Percentiles rank a stretch among this genome's conserved stretches.
Evolutionary conservation across 345 rosid species (phyloP).

Genomic region (Moricandia moricandioides): DNA sequence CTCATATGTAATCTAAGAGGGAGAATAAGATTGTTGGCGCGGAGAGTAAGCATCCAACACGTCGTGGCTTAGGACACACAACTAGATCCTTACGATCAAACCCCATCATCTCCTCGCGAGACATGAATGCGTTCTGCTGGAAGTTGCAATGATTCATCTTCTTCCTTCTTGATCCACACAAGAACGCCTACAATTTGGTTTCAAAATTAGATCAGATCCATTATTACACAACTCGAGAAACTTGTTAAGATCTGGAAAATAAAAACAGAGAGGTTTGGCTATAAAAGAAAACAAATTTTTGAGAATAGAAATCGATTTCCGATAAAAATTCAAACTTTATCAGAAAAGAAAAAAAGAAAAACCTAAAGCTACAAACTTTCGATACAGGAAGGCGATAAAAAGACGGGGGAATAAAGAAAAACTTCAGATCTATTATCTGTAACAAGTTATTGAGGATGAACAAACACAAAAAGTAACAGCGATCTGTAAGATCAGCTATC

Average conservation of each 20-base stretch:
- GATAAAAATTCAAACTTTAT: conserved; percentile 1
- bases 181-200: conserved; percentile 48
- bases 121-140: conserved; percentile 71
- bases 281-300: background rate
- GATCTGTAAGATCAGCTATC: conserved; percentile 8
- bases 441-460: background rate
- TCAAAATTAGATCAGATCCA: background rate
- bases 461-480: background rate
- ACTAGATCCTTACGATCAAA: conserved; percentile 51
- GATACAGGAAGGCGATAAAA: background rate
- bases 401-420: background rate
- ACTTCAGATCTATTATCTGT: conserved; percentile 28
- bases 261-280: too few species aligned
- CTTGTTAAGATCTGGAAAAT: too few species aligned
- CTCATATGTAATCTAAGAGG: conserved; percentile 62
- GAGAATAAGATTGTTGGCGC: conserved; percentile 45
- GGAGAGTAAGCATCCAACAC: conserved; percentile 45
- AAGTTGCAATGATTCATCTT: conserved; percentile 72
- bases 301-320: conserved; percentile 14
- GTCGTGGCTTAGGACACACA: conserved; percentile 88
- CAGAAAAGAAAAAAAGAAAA: background rate
- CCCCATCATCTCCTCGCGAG: conserved; percentile 59
- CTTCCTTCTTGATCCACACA: conserved; percentile 36
- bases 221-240: background rate
- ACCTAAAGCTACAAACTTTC: background rate